Evolutionary conservation across 139 green algal species (phyloP).

Genomic region (Medakamo hakoo): DNA sequence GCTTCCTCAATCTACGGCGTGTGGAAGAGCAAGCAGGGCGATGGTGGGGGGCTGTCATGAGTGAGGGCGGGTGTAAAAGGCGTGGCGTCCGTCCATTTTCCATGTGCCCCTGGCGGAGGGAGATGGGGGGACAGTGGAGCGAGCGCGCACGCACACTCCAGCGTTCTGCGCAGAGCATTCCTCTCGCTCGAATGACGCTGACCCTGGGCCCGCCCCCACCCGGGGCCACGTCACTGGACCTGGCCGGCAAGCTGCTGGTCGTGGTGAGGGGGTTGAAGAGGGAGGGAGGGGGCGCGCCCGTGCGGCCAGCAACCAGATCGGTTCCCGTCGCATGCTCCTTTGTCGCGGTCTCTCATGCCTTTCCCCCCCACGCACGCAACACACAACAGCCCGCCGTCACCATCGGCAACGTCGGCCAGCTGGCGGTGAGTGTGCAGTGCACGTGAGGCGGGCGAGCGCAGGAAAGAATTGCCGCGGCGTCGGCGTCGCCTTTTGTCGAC

Average conservation of each 20-base stretch:
- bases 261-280: too few species aligned
- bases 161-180: background rate
- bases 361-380: too few species aligned
- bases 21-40: conserved; percentile 22
- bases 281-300: too few species aligned
- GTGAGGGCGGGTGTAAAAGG: too few species aligned
- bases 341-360: background rate
- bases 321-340: too few species aligned
- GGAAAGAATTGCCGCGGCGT: too few species aligned
- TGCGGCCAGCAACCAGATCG: too few species aligned
- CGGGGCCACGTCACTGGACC: background rate
- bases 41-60: background rate
- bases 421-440: conserved; percentile 15
- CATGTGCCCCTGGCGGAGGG: background rate
- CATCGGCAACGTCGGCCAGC: conserved; percentile 44
- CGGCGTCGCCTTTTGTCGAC: too few species aligned
- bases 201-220: too few species aligned
- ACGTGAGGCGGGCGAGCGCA: too few species aligned
- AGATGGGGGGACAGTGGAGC: background rate
- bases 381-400: conserved; percentile 1
- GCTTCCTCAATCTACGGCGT: conserved; percentile 34
- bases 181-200: background rate
- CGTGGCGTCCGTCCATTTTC: background rate
- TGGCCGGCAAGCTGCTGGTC: background rate
- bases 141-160: background rate